phyloP scores from a whole-genome alignment of 345 rosid species.

The Hevea brasiliensis region DNA sequence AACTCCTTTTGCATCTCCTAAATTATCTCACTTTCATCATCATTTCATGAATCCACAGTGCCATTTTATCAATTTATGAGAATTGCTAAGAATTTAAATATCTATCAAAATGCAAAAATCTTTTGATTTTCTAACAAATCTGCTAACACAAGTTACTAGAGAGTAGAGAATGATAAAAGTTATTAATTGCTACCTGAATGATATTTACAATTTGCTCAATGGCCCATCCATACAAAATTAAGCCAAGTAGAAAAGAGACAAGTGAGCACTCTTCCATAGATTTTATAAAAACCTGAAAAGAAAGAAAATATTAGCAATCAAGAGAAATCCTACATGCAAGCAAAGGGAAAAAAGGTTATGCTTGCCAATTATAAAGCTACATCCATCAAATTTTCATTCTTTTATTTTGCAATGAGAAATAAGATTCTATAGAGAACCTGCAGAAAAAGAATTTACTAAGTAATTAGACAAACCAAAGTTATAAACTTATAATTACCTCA shows the following conservation, averaged over 20 bases:
- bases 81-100: background rate
- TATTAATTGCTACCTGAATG: too few relatives aligned
- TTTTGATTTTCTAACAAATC: background rate
- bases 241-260: conserved; percentile 50
- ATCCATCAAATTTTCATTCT: conserved; percentile 54
- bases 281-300: conserved; percentile 55
- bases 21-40: too few relatives aligned
- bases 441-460: too few relatives aligned
- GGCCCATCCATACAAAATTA: conserved; percentile 74
- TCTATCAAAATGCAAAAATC: background rate
- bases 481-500: too few relatives aligned
- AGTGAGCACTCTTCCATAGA: conserved; percentile 46
- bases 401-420: conserved; percentile 61
- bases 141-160: background rate
- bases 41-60: background rate
- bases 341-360: background rate
- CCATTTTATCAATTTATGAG: background rate
- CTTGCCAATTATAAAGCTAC: conserved; percentile 40
- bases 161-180: conserved; percentile 2
- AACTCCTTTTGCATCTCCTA: too few relatives aligned
- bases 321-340: background rate
- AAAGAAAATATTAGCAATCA: too few relatives aligned
- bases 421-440: conserved; percentile 81
- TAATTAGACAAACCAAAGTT: too few relatives aligned
- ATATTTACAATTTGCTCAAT: too few relatives aligned